These are phyloP conservation scores for Lenzites betulinus DNA, from an alignment of 768 basidiomycete genomes.

Conservation along the genomic window DNA sequence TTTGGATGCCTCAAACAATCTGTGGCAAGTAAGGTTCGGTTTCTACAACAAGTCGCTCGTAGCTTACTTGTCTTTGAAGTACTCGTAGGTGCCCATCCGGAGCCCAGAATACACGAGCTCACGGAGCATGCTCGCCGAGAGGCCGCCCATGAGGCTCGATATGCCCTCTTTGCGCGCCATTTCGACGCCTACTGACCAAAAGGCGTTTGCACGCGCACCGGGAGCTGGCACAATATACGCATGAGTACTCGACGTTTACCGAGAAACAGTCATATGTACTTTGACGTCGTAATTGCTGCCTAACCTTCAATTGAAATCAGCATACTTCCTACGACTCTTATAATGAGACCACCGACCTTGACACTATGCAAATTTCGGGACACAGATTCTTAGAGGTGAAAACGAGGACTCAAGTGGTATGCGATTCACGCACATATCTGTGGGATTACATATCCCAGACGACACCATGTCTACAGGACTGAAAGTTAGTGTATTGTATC, in stretches of 20 bases:
- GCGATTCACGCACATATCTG: conserved; percentile 33
- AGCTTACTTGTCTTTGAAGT: conserved; percentile 39
- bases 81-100: conserved; percentile 40
- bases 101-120: conserved; percentile 40
- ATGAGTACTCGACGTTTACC: neutral
- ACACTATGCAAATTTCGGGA: conserved; percentile 16
- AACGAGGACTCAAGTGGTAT: neutral
- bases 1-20: conserved; percentile 26
- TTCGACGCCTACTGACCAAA: conserved; percentile 37
- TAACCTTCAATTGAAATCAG: conserved; percentile 26
- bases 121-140: conserved; percentile 38
- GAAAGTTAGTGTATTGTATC: neutral
- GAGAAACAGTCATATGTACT: conserved; percentile 19
- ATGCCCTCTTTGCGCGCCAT: conserved; percentile 38
- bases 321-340: neutral
- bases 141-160: conserved; percentile 34
- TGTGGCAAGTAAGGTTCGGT: neutral
- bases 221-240: conserved; percentile 25
- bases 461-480: conserved; percentile 35
- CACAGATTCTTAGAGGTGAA: neutral
- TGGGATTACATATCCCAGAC: conserved; percentile 37
- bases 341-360: conserved; percentile 23
- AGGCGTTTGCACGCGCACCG: conserved; percentile 31
- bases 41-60: neutral
- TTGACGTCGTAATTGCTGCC: conserved; percentile 37